Conservation (phyloP, 305 asterid species). For the Euphrasia arctica region DNA sequence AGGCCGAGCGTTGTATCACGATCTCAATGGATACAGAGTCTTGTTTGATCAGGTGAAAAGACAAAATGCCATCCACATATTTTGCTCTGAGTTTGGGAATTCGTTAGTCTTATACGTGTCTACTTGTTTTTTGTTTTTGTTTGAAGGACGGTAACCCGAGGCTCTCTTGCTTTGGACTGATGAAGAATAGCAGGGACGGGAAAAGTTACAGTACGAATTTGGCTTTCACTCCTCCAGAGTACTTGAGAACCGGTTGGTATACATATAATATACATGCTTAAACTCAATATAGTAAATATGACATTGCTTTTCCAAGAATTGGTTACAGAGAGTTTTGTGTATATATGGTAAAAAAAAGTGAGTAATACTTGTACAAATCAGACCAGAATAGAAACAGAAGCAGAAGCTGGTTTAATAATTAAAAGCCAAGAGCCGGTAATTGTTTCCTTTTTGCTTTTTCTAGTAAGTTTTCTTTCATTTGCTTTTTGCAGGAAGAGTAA, state of each 20-base stretch:
- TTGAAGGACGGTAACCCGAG: conserved; percentile 64
- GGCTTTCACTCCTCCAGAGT: conserved; percentile 77
- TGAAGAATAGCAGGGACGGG: conserved; percentile 77
- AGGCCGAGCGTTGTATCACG: conserved; percentile 69
- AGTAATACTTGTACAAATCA: background rate
- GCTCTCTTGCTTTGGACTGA: conserved; percentile 69
- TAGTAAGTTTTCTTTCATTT: no score
- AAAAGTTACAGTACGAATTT: conserved; percentile 75
- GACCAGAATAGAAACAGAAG: background rate
- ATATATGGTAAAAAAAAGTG: background rate
- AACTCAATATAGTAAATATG: conserved; percentile 18
- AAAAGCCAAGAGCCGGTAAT: no score
- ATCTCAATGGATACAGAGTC: conserved; percentile 74
- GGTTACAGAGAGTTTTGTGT: background rate
- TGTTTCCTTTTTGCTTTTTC: no score
- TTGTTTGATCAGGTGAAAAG: conserved; percentile 53
- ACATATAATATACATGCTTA: conserved; percentile 6
- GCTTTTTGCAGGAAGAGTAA: conserved; percentile 51
- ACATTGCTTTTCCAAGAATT: background rate
- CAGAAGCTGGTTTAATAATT: no score
- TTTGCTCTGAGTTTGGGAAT: no score
- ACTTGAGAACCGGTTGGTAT: conserved; percentile 58
- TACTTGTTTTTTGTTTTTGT: conserved; percentile 7
- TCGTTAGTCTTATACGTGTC: background rate
- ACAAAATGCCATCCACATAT: background rate